Percentiles rank a stretch among this genome's conserved stretches.
These are phyloP conservation scores for Melanogaster broomeanus DNA, from an alignment of 768 basidiomycete species.

Conservation along the genomic window DNA sequence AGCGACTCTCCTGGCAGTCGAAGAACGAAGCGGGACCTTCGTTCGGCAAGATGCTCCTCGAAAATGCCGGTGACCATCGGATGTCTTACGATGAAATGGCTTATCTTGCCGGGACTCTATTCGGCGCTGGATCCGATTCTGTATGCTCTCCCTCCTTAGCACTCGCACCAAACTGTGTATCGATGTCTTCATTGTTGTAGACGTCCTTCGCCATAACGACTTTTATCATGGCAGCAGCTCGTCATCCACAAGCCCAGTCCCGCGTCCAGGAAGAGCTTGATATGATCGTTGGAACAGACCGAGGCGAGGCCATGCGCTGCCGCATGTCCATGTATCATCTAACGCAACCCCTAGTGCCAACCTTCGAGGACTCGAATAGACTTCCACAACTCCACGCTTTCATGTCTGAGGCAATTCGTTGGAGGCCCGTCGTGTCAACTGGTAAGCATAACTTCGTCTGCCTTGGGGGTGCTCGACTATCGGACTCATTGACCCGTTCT, in stretches of 20 bases:
- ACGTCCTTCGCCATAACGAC: constrained; percentile 54
- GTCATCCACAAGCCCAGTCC: constrained; percentile 48
- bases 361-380: no score
- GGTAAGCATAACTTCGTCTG: constrained; percentile 22
- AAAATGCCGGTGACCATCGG: no score
- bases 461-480: background rate
- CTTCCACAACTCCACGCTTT: no score
- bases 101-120: constrained; percentile 60
- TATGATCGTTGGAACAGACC: constrained; percentile 42
- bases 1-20: constrained; percentile 2
- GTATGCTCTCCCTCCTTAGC: constrained; percentile 21
- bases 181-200: constrained; percentile 4
- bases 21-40: constrained; percentile 5
- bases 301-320: constrained; percentile 8
- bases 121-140: constrained; percentile 61
- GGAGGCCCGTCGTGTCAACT: no score
- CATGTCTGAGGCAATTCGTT: no score
- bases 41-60: no score
- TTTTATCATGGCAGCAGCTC: constrained; percentile 50
- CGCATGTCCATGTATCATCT: background rate
- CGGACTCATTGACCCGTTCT: background rate
- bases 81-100: constrained; percentile 54
- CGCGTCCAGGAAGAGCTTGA: constrained; percentile 54
- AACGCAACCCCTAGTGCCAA: constrained; percentile 25
- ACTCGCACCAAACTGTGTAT: background rate